phyloP scores from a whole-genome alignment of 1,284 basidiomycete species.

The Trichosporon sp. region DNA sequence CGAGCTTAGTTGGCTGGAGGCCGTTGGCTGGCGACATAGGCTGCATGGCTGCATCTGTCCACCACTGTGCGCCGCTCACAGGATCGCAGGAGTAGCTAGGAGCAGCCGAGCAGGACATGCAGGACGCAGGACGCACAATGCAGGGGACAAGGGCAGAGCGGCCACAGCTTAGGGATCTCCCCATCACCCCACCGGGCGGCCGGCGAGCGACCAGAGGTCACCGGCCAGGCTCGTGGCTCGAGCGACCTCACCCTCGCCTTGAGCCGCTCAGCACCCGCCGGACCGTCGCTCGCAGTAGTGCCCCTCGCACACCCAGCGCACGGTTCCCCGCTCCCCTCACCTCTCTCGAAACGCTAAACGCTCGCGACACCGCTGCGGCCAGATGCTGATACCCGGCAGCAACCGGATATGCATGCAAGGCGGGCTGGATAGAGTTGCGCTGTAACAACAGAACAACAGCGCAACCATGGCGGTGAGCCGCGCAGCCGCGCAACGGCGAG shows the following conservation, averaged over 20 bases:
- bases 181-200: background rate
- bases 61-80: background rate
- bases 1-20: background rate
- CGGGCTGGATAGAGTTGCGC: background rate
- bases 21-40: background rate
- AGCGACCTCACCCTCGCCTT: background rate
- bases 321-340: background rate
- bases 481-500: background rate
- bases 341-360: background rate
- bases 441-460: background rate
- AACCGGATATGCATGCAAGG: background rate
- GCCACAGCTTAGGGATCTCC: background rate
- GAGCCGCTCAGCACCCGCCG: background rate
- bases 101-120: no score
- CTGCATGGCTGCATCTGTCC: background rate
- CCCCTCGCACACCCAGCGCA: background rate
- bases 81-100: no score
- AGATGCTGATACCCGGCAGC: background rate
- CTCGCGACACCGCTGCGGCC: background rate
- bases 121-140: background rate
- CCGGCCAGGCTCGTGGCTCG: background rate
- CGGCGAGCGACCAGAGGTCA: background rate
- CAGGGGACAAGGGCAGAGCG: background rate
- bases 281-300: background rate
- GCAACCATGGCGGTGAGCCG: background rate